A percentile compares a stretch with the other conserved stretches of the same genome.
These are phyloP conservation scores for Batkoa obscura DNA, from an alignment of 371 early-diverging fungal genomes.

Conservation along the genomic window DNA sequence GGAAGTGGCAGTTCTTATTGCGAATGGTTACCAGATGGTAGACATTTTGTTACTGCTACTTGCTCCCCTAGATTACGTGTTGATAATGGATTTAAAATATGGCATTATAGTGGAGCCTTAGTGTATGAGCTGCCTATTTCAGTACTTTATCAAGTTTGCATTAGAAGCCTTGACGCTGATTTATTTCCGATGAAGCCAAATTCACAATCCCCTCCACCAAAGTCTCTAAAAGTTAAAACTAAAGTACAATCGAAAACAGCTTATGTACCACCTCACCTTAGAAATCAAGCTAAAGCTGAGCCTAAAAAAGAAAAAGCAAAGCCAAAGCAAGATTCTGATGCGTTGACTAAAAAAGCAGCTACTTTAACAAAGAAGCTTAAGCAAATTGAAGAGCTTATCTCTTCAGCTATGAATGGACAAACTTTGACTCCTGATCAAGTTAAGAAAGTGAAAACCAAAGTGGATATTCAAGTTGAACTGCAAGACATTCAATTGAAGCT, in stretches of 20 bases:
- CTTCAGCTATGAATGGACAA: too few species aligned
- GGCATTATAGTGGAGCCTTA: conserved; percentile 84
- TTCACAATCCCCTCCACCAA: not conserved
- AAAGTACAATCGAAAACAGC: not conserved
- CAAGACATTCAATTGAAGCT: too few species aligned
- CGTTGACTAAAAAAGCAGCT: too few species aligned
- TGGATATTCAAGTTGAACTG: too few species aligned
- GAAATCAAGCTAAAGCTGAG: not conserved
- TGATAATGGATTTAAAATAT: conserved; percentile 89
- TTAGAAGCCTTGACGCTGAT: not conserved
- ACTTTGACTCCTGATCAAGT: too few species aligned
- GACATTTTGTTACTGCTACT: conserved; percentile 78
- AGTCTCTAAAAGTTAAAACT: not conserved
- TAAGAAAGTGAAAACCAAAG: too few species aligned
- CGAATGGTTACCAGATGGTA: conserved; percentile 86
- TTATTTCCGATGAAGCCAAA: not conserved
- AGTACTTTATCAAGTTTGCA: conserved; percentile 69
- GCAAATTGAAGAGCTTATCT: too few species aligned
- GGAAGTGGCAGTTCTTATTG: conserved; percentile 67
- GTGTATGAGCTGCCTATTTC: conserved; percentile 49
- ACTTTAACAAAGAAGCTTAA: too few species aligned
- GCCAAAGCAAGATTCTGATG: too few species aligned
- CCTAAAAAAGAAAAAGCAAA: too few species aligned
- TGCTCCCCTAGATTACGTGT: conserved; percentile 86
- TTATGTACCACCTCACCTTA: not conserved